phyloP scores from a whole-genome alignment of 345 rosid genomes.

The Capsella bursapastoris region DNA sequence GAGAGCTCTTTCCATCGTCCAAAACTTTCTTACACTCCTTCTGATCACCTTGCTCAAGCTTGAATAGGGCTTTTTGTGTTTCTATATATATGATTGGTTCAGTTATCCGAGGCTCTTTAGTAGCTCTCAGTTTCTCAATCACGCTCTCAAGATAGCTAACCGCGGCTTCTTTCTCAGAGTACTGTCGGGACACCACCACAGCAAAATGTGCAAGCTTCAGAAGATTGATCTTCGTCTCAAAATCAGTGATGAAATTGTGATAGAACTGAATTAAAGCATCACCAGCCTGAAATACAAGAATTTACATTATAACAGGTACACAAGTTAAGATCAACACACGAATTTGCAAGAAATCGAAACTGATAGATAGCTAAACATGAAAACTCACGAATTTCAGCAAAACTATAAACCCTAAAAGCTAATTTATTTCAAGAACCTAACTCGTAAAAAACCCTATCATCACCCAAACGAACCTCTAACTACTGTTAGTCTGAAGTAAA shows the following conservation, averaged over 20 bases:
- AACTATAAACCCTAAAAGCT: constrained; percentile 23
- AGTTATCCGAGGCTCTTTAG: constrained; percentile 76
- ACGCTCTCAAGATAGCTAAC: constrained; percentile 82
- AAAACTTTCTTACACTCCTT: constrained; percentile 90
- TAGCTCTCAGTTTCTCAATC: constrained; percentile 78
- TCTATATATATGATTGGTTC: constrained; percentile 90
- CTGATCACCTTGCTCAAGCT: constrained; percentile 88
- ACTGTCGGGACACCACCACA: constrained; percentile 86
- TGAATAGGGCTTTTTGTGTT: constrained; percentile 85
- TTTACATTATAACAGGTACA: constrained; percentile 3
- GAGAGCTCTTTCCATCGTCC: constrained; percentile 85
- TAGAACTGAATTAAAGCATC: constrained; percentile 91
- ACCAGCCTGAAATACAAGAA: constrained; percentile 67
- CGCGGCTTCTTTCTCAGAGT: constrained; percentile 95
- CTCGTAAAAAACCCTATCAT: background rate
- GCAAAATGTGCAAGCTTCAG: constrained; percentile 98
- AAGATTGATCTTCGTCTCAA: constrained; percentile 97
- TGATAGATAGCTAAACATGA: background rate
- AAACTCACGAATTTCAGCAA: constrained; percentile 15
- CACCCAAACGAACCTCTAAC: background rate
- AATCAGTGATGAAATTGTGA: constrained; percentile 91
- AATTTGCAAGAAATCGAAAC: constrained; percentile 11
- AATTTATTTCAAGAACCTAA: constrained; percentile 6
- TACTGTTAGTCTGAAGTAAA: background rate
- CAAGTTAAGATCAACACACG: background rate